A percentile compares a stretch with the other conserved stretches of the same genome.
These are phyloP conservation scores for Phytophthora sp. DNA, from an alignment of 352 stramenopile genomes.

Conservation along the genomic window DNA sequence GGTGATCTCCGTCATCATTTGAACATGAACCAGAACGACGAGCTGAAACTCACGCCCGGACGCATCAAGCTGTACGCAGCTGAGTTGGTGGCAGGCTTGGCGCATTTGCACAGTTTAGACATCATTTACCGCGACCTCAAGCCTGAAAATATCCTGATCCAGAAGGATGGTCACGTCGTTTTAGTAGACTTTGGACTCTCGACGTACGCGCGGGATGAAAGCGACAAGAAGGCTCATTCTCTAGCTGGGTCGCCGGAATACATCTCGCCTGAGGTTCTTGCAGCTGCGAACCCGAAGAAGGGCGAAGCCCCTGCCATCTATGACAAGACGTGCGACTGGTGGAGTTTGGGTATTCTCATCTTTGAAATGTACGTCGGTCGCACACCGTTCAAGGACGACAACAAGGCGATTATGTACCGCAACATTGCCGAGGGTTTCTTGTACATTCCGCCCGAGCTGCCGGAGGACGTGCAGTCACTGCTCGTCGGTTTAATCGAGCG, in stretches of 20 bases:
- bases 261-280: conserved; percentile 92
- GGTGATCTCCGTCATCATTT: conserved; percentile 93
- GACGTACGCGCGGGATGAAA: conserved; percentile 67
- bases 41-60: conserved; percentile 68
- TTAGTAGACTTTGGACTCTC: conserved; percentile 93
- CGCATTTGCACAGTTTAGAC: conserved; percentile 89
- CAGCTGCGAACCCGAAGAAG: conserved; percentile 56
- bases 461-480: conserved; percentile 76
- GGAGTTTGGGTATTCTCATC: conserved; percentile 90
- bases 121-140: conserved; percentile 93
- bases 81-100: conserved; percentile 79
- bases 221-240: conserved; percentile 66
- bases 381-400: conserved; percentile 93
- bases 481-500: conserved; percentile 80
- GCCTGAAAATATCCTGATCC: conserved; percentile 91
- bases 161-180: conserved; percentile 89
- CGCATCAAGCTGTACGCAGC: conserved; percentile 89
- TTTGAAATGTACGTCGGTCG: conserved; percentile 92
- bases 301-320: conserved; percentile 55
- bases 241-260: conserved; percentile 89
- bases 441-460: conserved; percentile 79
- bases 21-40: conserved; percentile 67
- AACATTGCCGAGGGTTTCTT: conserved; percentile 89
- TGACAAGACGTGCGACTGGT: conserved; percentile 89
- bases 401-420: conserved; percentile 92